Conservation (phyloP, 306 rosid species). For the Ochetophila trinervis region DNA sequence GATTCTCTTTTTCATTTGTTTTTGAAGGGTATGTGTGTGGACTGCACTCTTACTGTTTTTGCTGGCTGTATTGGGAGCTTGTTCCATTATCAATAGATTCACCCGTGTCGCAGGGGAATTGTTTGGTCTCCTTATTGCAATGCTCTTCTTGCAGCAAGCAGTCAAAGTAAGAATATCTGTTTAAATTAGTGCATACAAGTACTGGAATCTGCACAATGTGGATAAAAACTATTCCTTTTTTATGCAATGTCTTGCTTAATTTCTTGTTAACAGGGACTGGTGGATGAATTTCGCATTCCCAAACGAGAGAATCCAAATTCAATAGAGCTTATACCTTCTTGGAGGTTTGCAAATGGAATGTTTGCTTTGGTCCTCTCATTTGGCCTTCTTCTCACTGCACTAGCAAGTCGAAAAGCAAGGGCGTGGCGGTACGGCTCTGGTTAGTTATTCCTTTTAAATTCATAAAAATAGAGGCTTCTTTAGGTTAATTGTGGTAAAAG, state of each 20-base stretch:
- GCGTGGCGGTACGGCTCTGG: slow-evolving; percentile 98
- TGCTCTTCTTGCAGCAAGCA: slow-evolving; percentile 99
- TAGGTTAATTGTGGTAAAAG: background rate
- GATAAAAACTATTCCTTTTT: too few relatives aligned
- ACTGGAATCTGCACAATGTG: background rate
- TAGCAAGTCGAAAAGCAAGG: slow-evolving; percentile 88
- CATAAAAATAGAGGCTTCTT: background rate
- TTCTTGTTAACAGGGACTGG: slow-evolving; percentile 56
- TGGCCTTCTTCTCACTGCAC: slow-evolving; percentile 90
- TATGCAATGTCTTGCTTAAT: too few relatives aligned
- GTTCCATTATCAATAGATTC: slow-evolving; percentile 93
- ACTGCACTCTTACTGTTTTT: slow-evolving; percentile 75
- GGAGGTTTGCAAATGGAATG: slow-evolving; percentile 98
- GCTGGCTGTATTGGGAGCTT: slow-evolving; percentile 83
- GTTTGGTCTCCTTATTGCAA: slow-evolving; percentile 90
- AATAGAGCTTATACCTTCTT: slow-evolving; percentile 60
- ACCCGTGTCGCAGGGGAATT: slow-evolving; percentile 93
- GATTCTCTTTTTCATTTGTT: background rate
- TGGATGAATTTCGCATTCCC: slow-evolving; percentile 83
- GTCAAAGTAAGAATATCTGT: slow-evolving; percentile 36
- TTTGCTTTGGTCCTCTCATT: slow-evolving; percentile 94
- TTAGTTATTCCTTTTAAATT: slow-evolving; percentile 22
- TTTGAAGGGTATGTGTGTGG: slow-evolving; percentile 93
- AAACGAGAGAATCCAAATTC: slow-evolving; percentile 45
- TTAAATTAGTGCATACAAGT: background rate